Evolutionary conservation across 768 basidiomycete genomes (phyloP), one percentile per base, ranked within the genome.

Genomic region (Rhizopogon rudus): DNA sequence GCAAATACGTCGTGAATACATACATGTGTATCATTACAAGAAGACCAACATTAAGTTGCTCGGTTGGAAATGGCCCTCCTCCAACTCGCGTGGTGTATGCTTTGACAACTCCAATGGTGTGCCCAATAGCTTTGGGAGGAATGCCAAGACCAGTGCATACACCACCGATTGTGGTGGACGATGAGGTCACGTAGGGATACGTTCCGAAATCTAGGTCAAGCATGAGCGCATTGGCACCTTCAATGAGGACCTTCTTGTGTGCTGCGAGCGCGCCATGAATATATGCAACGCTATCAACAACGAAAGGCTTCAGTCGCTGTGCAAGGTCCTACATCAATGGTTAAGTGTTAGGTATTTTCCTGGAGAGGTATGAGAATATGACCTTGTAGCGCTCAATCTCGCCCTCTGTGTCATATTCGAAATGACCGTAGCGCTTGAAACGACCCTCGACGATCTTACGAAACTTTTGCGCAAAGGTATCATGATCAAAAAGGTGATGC

Each of bases 61-160:
- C 97, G 0, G 91, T 93, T 7, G 97, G 94, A 80, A 99, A 98
- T 3, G 97, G 97, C 0, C 97, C 97, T 40, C 93, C 92, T n/a
- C 97, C 97, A 22, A 99, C 97, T 28, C 97, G 83, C 1, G 97
- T 98, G 16, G 97, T 98, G 71, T 99, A 99, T 0, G 97, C 97
- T 71, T 98, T 99, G 67, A 98, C 78, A 56, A 99, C 97, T 44
- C 97, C 97, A 61, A 95, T 88, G 25, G 86, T 78, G 46, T 84
- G 82, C n/a, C 89, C 91, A 59, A 99, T 86, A 60, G 81, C 73
- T 73, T 87, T 87, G 6, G 97, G 94, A 3, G 97, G 96, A 48
- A 99, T 87, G 51, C 94, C 97, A n/a, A 99, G 83, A 35, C 97
- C 97, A 14, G 95, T 98, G 74, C 91, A 93, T 37, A 98, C 93